Base-by-base conservation (phyloP, 805 yeast genomes). In the Zygosaccharomyces lentus region DNA sequence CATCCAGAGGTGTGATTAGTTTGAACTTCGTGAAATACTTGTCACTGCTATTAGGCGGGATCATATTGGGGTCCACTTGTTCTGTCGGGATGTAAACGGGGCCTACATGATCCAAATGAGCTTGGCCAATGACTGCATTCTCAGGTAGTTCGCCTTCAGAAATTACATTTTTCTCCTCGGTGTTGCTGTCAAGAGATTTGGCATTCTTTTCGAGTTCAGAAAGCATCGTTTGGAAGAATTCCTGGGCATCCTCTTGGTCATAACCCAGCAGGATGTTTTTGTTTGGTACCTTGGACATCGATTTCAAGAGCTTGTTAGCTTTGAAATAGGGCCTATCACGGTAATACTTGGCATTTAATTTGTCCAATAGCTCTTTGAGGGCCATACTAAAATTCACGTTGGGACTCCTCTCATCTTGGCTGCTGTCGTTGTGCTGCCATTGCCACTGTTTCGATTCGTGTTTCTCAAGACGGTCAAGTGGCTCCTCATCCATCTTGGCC, bases 211-310 rank as follows among this genome's bases (percentile, higher is more conserved):
- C 95, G 26, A 86, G 68, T 46, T 83, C 78, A 34, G 77, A 73
- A 74, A 86, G 71, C 2, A 85, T 75, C 42, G 82, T 74, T 62
- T 90, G 97, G 69, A 90, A 90, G 59, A 90, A 90, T 64, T 90
- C 98, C 66, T 90, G 96, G 0, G 97, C 97, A 68, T 90, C 98
- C 64, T 90, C 96, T 67, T 90, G 98, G 59, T 87, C 88, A 61
- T 87, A 87, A 1, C 96, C 93, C 45, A 80, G 66, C 55, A 89
- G 80, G 49, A 88, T 76, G 60, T 82, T 83, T 58, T 81, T 84
- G 54, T 81, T 82, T 10, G 93, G 90, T 0, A 87, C 85, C 58
- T 84, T 83, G 4, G 84, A 76, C 87, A 86, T 83, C 4, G 78
- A 76, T 57, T 77, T 81, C 43, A 85, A 63, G 37, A 86, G 65